phyloP scores from a whole-genome alignment of 371 early-diverging fungal species.

The Actinomortierella wolfii region DNA sequence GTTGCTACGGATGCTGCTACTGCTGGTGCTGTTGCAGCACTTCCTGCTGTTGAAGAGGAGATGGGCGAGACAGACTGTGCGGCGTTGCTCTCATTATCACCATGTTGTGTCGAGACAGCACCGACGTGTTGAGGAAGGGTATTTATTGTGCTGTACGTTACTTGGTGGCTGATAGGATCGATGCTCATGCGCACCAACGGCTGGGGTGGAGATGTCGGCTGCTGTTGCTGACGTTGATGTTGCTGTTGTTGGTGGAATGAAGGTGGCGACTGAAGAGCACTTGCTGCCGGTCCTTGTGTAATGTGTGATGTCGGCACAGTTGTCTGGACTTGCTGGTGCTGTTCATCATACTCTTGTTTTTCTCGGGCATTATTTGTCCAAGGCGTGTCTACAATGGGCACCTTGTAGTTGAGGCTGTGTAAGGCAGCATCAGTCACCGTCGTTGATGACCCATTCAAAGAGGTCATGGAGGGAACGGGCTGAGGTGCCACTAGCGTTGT shows the following conservation, averaged over 20 bases:
- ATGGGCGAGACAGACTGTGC: not conserved
- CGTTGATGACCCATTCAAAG: not conserved
- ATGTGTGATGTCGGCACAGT: not conserved
- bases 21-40: not conserved
- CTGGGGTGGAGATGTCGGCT: not conserved
- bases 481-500: no score
- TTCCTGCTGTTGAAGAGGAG: no score
- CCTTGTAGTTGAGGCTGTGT: conserved; percentile 14
- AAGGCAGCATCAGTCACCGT: not conserved
- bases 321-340: conserved; percentile 1
- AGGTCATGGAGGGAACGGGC: no score
- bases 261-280: conserved; percentile 11
- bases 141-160: not conserved
- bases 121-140: not conserved
- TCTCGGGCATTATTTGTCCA: not conserved
- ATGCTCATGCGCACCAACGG: not conserved
- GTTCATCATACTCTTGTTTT: not conserved
- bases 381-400: conserved; percentile 11
- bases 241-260: conserved; percentile 4
- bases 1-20: no score
- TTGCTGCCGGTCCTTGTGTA: conserved; percentile 9
- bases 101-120: not conserved
- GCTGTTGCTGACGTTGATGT: not conserved
- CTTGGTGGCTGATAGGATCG: not conserved
- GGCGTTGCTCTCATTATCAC: not conserved